phyloP scores from a whole-genome alignment of 2,329 filamentous ascomycete genomes.

The Aureobasidium sp. region DNA sequence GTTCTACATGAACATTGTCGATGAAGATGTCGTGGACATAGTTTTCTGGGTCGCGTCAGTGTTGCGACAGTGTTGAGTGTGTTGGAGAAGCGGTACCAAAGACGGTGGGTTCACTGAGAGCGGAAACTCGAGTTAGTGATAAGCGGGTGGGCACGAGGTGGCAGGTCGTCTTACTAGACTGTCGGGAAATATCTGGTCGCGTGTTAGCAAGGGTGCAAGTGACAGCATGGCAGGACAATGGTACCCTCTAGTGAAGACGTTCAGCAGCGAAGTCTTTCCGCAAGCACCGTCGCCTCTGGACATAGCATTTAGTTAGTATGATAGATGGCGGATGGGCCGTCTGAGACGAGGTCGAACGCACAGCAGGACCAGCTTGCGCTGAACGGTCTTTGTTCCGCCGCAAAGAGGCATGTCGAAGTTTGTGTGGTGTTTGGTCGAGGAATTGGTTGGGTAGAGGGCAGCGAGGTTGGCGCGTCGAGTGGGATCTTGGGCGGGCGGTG shows the following conservation, averaged over 20 bases:
- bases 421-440: neutral
- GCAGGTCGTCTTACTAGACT: slow-evolving; percentile 59
- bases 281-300: slow-evolving; percentile 86
- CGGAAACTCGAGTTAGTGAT: slow-evolving; percentile 9
- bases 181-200: slow-evolving; percentile 78
- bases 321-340: neutral
- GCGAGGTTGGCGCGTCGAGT: neutral
- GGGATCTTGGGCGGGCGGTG: neutral
- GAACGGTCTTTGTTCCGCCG: slow-evolving; percentile 60
- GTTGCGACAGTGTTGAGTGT: neutral
- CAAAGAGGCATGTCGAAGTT: slow-evolving; percentile 35
- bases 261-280: slow-evolving; percentile 93
- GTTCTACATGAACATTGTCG: slow-evolving; percentile 91
- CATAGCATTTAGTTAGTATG: slow-evolving; percentile 16
- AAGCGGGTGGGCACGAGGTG: neutral
- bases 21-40: slow-evolving; percentile 99
- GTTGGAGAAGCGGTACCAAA: slow-evolving; percentile 48
- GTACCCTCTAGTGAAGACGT: slow-evolving; percentile 96
- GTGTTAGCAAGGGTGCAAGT: slow-evolving; percentile 7
- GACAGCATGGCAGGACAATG: slow-evolving; percentile 19
- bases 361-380: slow-evolving; percentile 94
- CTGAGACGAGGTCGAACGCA: slow-evolving; percentile 40
- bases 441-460: neutral
- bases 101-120: slow-evolving; percentile 73
- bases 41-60: slow-evolving; percentile 54